A percentile compares a stretch with the other conserved stretches of the same genome.
Conservation (phyloP, 1,139 yeast genomes). For the Candida sanyaensis region DNA sequence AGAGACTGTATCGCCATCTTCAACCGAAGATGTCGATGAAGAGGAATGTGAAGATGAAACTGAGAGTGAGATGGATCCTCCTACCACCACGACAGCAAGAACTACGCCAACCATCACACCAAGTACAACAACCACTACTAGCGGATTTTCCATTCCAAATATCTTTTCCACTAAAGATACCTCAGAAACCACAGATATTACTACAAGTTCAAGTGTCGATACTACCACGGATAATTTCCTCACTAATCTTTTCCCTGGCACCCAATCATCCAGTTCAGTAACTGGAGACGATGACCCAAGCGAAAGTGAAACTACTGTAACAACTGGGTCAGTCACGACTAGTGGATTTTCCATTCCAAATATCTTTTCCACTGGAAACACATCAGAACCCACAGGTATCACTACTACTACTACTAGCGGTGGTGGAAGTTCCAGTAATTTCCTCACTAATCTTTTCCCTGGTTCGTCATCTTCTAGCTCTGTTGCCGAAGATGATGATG, state of each 20-base stretch:
- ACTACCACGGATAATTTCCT: too few relatives aligned
- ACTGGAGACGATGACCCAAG: constrained; percentile 4
- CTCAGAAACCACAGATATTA: too few relatives aligned
- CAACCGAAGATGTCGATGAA: constrained; percentile 5
- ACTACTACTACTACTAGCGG: background rate
- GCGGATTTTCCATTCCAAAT: background rate
- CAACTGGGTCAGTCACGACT: background rate
- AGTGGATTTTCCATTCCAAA: background rate
- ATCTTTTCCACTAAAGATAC: background rate
- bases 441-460: background rate
- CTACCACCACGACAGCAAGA: background rate
- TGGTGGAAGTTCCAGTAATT: too few relatives aligned
- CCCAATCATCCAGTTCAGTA: background rate
- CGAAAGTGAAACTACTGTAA: constrained; percentile 1
- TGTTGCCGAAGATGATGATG: too few relatives aligned
- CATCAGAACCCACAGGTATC: too few relatives aligned
- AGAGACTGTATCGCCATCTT: background rate
- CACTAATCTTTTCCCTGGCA: background rate
- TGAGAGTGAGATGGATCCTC: too few relatives aligned
- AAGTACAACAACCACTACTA: background rate
- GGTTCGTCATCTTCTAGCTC: background rate
- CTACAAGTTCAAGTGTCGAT: background rate
- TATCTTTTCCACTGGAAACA: background rate
- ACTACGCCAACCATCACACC: background rate
- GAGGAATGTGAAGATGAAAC: constrained; percentile 9